Evolutionary conservation across 768 basidiomycete genomes (phyloP), one percentile per base, ranked within the genome.

Genomic region (Postia placenta): DNA sequence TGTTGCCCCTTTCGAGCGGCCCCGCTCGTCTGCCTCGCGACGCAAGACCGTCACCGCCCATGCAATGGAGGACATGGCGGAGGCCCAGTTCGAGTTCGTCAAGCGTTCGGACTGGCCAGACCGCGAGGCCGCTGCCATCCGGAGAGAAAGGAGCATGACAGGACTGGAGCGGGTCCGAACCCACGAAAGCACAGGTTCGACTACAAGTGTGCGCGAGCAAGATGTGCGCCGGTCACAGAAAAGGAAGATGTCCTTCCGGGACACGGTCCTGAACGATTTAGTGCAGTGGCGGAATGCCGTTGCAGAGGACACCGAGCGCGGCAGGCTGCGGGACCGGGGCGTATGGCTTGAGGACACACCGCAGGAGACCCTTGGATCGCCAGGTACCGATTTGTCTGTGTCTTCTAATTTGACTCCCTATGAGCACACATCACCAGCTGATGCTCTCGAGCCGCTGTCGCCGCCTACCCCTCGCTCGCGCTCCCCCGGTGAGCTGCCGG

Each of bases 31-130:
- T 33, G 42, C 62, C 11, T 50, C 62, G 24, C 66, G 62, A 23
- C 68, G 64, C 42, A 62, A 65, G 48, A 60, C 62, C 28, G 62
- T 64, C 23, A 65, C 63, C 24, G 4, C 27, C 3, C 66, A 70
- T 26, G 70, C 77, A 33, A 68, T 69, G 26, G 69, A 72, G 24
- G 76, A 79, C 51, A 80, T 87, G 38, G 76, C 79, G 22, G 78
- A 85, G 53, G 75, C 85, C 15, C 76, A 82, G 60, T 89, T 81
- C 60, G 79, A 89, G 69, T 89, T 88, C 57, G 85, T 90, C 41
- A 89, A 87, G 62, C 79, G 88, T 37, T 81, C 89, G 14, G 88
- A 87, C 55, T 90, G 89, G 89, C 86, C 85, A 1, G 87, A 87
- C 63, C 78, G 85, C 35, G 88, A 88, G 67, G 71, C 78, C 4